Evolutionary conservation across 176 grass and related monocot genomes (phyloP).

Genomic region (Oryza glumipatula): DNA sequence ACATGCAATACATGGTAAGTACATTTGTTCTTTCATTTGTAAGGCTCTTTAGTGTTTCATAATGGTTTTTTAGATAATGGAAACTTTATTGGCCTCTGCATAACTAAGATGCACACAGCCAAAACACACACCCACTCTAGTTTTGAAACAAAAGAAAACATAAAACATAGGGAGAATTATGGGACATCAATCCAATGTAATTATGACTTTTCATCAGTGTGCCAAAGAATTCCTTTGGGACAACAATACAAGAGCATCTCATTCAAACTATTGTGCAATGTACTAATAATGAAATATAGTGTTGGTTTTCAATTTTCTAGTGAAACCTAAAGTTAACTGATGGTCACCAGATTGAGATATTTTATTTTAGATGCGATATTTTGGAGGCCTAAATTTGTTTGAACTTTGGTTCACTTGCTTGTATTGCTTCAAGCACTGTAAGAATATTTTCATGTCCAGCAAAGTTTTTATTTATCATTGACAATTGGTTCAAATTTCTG

Average conservation of each 20-base stretch:
- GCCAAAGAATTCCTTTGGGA: background rate
- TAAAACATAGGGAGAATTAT: no score
- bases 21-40: background rate
- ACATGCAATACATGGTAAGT: slow-evolving; percentile 89
- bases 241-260: background rate
- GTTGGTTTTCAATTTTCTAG: background rate
- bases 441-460: background rate
- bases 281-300: background rate
- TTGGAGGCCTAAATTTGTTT: background rate
- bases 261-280: background rate
- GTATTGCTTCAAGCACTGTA: background rate
- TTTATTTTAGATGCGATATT: background rate
- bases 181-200: no score
- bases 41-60: background rate
- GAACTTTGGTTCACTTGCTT: background rate
- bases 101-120: no score
- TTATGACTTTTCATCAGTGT: background rate
- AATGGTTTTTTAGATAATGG: background rate
- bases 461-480: background rate
- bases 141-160: no score
- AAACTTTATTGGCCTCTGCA: no score
- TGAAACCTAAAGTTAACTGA: slow-evolving; percentile 2
- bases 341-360: background rate
- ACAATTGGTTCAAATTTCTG: background rate
- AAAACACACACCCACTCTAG: no score